A percentile compares a stretch with the other conserved stretches of the same genome.
These are phyloP conservation scores for Proteromonas lacertae DNA, from an alignment of 352 stramenopile genomes.

Conservation along the genomic window DNA sequence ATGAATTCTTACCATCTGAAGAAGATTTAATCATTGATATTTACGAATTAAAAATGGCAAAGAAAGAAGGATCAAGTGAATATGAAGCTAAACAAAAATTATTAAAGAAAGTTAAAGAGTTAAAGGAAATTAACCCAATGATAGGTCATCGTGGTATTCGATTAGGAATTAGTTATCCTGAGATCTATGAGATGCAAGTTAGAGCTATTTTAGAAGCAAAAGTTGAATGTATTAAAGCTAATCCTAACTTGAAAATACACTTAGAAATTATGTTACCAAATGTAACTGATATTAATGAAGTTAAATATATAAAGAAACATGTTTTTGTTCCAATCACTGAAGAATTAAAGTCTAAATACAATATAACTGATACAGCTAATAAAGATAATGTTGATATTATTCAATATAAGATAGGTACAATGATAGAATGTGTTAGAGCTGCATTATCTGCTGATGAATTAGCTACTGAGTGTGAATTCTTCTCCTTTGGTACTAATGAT, in stretches of 20 bases:
- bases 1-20: constrained; percentile 24
- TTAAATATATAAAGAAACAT: too few species aligned
- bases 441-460: constrained; percentile 21
- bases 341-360: too few species aligned
- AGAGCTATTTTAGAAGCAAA: too few species aligned
- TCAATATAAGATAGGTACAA: constrained; percentile 17
- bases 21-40: constrained; percentile 8
- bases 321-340: too few species aligned
- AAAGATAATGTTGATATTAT: background rate
- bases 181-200: too few species aligned
- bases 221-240: too few species aligned
- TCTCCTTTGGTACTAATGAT: constrained; percentile 32
- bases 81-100: constrained; percentile 12
- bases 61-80: too few species aligned
- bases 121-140: constrained; percentile 36
- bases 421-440: constrained; percentile 27
- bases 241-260: too few species aligned
- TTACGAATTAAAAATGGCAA: constrained; percentile 5
- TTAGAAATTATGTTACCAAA: too few species aligned
- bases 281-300: too few species aligned
- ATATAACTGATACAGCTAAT: too few species aligned
- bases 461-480: constrained; percentile 20
- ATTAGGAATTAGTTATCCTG: too few species aligned
- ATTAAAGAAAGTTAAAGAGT: constrained; percentile 3
- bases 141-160: constrained; percentile 27